Conservation (phyloP, 768 basidiomycete species). For the Calocybe indica region DNA sequence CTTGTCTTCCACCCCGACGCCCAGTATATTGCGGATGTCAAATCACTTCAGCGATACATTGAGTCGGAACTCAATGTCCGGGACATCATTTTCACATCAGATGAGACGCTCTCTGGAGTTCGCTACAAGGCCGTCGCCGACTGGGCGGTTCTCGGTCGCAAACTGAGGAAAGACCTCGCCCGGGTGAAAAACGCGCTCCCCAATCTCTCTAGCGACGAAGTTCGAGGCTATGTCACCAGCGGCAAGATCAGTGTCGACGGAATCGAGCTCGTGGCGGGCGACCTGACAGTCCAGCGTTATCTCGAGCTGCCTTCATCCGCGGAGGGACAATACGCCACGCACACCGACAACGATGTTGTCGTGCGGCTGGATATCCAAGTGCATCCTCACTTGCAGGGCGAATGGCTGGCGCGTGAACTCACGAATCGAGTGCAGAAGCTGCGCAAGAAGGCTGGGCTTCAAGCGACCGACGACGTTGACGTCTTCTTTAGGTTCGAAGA, state of each 20-base stretch:
- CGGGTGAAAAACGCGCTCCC: constrained; percentile 89
- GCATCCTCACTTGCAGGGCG: constrained; percentile 79
- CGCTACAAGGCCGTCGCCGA: constrained; percentile 90
- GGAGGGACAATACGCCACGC: constrained; percentile 67
- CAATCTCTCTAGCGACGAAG: constrained; percentile 69
- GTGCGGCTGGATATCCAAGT: constrained; percentile 86
- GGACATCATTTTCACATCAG: constrained; percentile 81
- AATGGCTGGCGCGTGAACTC: constrained; percentile 87
- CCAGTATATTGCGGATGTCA: constrained; percentile 81
- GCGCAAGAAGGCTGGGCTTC: constrained; percentile 92
- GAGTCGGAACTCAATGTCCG: constrained; percentile 94
- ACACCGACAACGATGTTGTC: constrained; percentile 93
- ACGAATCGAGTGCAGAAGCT: constrained; percentile 93
- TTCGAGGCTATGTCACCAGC: constrained; percentile 68
- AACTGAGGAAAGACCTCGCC: constrained; percentile 86
- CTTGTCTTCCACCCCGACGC: constrained; percentile 88
- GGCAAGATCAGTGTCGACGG: constrained; percentile 85
- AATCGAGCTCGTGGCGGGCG: constrained; percentile 85
- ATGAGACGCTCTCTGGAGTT: constrained; percentile 82
- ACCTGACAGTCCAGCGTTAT: constrained; percentile 86
- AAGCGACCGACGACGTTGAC: constrained; percentile 90
- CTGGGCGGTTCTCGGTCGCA: constrained; percentile 90
- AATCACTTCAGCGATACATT: constrained; percentile 81
- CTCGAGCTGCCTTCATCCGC: constrained; percentile 66
- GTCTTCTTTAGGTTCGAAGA: constrained; percentile 80